Percentiles rank a stretch among this genome's conserved stretches.
Evolutionary conservation across 495 filamentous ascomycete genomes (phyloP).

Genomic region (Penicillium soppii): DNA sequence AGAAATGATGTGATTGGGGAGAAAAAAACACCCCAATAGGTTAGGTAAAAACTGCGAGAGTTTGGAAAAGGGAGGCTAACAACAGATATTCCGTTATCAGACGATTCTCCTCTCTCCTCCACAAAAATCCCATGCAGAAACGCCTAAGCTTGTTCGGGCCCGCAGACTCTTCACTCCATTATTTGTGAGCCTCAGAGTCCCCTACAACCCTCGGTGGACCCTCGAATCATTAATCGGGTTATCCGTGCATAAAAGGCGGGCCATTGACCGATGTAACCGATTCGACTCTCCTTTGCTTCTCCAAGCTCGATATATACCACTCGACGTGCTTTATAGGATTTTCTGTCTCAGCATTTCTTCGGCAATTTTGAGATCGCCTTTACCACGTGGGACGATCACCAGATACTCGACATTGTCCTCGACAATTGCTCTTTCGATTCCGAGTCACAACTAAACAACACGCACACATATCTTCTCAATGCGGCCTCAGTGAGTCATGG

Average conservation of each 20-base stretch:
- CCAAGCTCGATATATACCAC: neutral
- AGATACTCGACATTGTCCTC: conserved; percentile 9
- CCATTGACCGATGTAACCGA: conserved; percentile 7
- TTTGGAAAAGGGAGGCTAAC: neutral
- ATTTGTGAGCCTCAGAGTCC: neutral
- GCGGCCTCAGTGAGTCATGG: conserved; percentile 51
- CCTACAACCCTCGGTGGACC: neutral
- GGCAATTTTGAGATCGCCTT: neutral
- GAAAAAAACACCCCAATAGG: neutral
- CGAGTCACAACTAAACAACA: neutral
- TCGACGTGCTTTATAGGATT: neutral
- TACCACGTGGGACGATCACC: conserved; percentile 15
- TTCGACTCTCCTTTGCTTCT: neutral
- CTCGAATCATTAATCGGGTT: conserved; percentile 1
- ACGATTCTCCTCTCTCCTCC: neutral
- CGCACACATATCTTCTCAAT: conserved; percentile 33
- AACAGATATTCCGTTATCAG: conserved; percentile 1
- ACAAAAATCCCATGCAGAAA: conserved; percentile 2
- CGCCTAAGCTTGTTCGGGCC: neutral
- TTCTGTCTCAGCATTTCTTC: neutral
- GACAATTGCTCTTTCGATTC: neutral
- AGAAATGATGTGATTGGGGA: conserved; percentile 20
- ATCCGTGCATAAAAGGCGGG: conserved; percentile 6
- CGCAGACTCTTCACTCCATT: neutral
- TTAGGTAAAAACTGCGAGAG: neutral